A percentile compares a stretch with the other conserved stretches of the same genome.
Evolutionary conservation across 2,329 filamentous ascomycete genomes (phyloP).

Genomic region (Calonectria pseudoreteaudii): DNA sequence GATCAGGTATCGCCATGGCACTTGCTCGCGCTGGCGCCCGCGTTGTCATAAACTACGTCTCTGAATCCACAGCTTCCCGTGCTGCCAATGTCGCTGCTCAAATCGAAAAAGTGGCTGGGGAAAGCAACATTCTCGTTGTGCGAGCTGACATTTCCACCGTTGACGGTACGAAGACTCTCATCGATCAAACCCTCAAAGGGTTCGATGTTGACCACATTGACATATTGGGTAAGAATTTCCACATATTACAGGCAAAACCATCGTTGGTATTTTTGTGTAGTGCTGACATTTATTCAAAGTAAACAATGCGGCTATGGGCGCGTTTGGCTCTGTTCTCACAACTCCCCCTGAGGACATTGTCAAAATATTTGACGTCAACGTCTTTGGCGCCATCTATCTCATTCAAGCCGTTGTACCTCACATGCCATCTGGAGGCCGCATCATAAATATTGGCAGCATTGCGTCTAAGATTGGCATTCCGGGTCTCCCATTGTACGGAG

Average conservation of each 20-base stretch:
- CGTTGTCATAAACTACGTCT: conserved; percentile 10
- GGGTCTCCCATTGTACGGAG: conserved; percentile 23
- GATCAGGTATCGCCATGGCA: conserved; percentile 3
- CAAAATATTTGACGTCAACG: not conserved
- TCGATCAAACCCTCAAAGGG: not conserved
- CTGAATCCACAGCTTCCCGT: not conserved
- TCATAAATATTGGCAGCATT: conserved; percentile 22
- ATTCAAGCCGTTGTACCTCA: not conserved
- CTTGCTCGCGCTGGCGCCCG: not conserved
- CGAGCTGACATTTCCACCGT: not conserved
- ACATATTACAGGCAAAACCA: too few species aligned
- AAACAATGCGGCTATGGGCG: not conserved
- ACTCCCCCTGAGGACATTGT: not conserved
- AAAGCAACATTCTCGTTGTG: not conserved
- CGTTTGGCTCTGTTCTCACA: not conserved
- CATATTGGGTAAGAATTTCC: not conserved
- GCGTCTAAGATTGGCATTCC: conserved; percentile 29
- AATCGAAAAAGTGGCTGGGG: not conserved
- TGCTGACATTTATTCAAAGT: not conserved
- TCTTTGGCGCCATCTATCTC: not conserved
- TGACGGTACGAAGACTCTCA: not conserved
- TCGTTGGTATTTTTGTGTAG: not conserved
- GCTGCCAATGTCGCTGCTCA: not conserved
- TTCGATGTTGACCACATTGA: conserved; percentile 2
- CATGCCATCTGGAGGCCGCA: not conserved